Evolutionary conservation across 495 filamentous ascomycete genomes (phyloP).

Genomic region (Cercophora scortea): DNA sequence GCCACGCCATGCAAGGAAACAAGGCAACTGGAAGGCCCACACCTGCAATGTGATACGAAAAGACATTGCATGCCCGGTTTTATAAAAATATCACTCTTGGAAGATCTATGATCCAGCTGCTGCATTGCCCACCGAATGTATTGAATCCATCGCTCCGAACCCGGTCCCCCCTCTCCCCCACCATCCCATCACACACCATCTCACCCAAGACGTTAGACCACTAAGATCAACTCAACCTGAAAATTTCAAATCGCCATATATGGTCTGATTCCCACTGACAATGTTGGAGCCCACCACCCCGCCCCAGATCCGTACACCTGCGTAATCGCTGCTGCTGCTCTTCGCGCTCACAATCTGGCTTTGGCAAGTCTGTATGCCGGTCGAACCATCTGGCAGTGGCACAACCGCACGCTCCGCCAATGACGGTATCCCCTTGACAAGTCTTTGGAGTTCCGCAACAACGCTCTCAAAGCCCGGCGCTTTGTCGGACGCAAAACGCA

Average conservation of each 20-base stretch:
- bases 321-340: neutral
- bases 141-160: no score
- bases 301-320: neutral
- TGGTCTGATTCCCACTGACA: neutral
- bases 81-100: no score
- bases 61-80: no score
- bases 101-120: no score
- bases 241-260: neutral
- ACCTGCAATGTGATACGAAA: no score
- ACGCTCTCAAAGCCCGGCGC: neutral
- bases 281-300: neutral
- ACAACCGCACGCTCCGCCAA: neutral
- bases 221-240: neutral
- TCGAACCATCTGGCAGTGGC: neutral
- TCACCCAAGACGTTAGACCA: no score
- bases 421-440: neutral
- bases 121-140: no score
- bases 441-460: neutral
- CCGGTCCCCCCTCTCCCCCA: no score
- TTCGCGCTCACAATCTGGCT: neutral
- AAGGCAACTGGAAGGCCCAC: no score
- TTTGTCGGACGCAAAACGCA: neutral
- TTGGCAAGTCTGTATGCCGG: neutral
- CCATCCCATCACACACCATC: no score
- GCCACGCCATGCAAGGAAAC: no score